phyloP scores from a whole-genome alignment of 2,329 filamentous ascomycete species.

The Neofusicoccum ribis region DNA sequence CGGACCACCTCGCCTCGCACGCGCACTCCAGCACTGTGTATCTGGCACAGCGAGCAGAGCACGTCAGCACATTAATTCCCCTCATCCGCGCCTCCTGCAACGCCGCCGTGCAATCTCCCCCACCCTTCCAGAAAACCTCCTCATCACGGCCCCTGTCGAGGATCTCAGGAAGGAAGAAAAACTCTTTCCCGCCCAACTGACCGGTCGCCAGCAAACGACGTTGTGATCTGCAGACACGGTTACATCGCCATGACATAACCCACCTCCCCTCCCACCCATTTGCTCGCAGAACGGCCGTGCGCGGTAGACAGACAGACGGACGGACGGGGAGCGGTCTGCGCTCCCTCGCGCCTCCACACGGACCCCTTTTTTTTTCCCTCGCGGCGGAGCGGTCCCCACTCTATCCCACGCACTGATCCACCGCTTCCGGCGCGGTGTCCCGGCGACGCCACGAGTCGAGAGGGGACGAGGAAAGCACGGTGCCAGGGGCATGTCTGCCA shows the following conservation, averaged over 20 bases:
- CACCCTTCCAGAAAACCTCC: neutral
- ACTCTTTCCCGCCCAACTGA: no score
- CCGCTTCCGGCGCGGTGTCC: neutral
- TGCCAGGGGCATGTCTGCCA: neutral
- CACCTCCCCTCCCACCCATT: neutral
- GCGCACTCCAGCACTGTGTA: neutral
- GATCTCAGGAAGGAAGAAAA: no score
- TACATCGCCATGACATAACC: neutral
- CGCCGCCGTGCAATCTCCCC: neutral
- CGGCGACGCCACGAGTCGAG: no score
- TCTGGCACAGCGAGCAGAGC: neutral
- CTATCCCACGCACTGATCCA: neutral
- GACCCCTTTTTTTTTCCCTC: neutral
- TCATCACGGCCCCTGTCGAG: neutral
- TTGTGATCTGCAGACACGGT: neutral
- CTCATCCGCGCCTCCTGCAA: neutral
- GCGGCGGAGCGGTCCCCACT: neutral
- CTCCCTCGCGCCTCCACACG: neutral
- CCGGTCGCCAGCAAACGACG: neutral
- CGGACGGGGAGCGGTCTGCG: neutral
- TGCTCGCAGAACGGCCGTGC: neutral
- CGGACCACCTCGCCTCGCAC: conserved; percentile 1
- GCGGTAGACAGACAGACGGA: neutral
- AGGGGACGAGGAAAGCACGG: neutral
- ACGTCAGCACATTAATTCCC: neutral